Conservation (phyloP, 257 asterid genomes). For the Rhazya stricta region DNA sequence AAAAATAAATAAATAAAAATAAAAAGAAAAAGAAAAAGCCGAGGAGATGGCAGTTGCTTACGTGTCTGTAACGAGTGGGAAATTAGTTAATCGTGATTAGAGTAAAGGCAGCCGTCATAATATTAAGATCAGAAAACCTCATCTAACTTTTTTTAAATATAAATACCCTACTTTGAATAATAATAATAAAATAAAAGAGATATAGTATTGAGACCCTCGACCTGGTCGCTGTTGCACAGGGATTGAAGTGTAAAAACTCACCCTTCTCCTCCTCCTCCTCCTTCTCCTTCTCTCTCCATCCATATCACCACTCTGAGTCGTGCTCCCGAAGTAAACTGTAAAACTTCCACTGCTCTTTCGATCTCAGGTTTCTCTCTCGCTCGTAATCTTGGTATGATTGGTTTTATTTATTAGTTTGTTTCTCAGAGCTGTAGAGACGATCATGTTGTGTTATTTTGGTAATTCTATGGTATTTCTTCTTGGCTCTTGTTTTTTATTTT, state of each 20-base stretch:
- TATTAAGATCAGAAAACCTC: no score
- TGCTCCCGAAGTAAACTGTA: conserved; percentile 4
- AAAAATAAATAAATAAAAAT: no score
- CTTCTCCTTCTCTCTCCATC: not conserved
- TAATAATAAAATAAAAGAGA: no score
- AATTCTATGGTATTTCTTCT: not conserved
- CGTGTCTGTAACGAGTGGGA: no score
- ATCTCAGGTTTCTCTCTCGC: not conserved
- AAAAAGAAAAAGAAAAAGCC: no score
- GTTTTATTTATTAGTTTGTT: not conserved
- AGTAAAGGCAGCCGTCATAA: no score
- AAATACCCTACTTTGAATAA: no score
- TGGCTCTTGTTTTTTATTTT: not conserved
- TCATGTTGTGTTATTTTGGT: not conserved
- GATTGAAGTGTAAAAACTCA: not conserved
- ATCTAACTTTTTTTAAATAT: no score
- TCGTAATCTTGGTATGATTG: not conserved
- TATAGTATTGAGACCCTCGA: no score
- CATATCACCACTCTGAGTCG: not conserved
- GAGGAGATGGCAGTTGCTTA: no score
- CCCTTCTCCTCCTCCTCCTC: no score
- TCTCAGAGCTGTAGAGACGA: not conserved
- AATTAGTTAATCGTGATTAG: no score
- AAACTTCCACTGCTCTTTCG: not conserved
- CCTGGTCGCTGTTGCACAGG: not conserved